A percentile compares a stretch with the other conserved stretches of the same genome.
Conservation (phyloP, 257 asterid species). For the Penstemon eatonii region DNA sequence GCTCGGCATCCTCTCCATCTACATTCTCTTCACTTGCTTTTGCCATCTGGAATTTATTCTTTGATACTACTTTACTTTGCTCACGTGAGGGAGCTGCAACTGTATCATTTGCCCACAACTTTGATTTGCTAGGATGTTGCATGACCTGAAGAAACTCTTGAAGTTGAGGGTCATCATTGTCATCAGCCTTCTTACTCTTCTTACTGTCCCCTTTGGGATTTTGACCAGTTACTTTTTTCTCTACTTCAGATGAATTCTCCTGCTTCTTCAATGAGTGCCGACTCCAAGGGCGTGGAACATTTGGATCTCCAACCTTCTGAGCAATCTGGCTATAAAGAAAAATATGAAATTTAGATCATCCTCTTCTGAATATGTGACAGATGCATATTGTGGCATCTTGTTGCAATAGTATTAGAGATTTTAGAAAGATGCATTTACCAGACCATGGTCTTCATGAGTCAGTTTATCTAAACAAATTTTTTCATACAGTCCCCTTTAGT, state of each 20-base stretch:
- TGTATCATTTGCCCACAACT: constrained; percentile 93
- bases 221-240: constrained; percentile 28
- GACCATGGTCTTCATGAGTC: constrained; percentile 6
- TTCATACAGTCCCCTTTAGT: neutral
- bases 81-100: constrained; percentile 48
- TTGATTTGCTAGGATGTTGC: constrained; percentile 80
- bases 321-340: constrained; percentile 69
- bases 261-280: constrained; percentile 61
- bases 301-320: constrained; percentile 78
- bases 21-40: constrained; percentile 30
- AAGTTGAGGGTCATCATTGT: constrained; percentile 64
- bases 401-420: constrained; percentile 4
- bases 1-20: constrained; percentile 30
- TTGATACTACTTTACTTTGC: constrained; percentile 32
- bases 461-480: neutral
- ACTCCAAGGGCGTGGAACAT: constrained; percentile 96
- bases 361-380: constrained; percentile 12
- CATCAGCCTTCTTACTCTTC: constrained; percentile 46
- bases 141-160: constrained; percentile 85
- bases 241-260: constrained; percentile 45
- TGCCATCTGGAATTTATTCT: constrained; percentile 31
- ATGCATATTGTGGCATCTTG: constrained; percentile 4
- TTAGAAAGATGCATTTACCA: constrained; percentile 4
- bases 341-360: constrained; percentile 12
- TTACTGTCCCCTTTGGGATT: constrained; percentile 44